Percentiles rank a stretch among this genome's conserved stretches.
Conservation (phyloP, 2,329 filamentous ascomycete species). For the Drechslerella stenobrocha region DNA sequence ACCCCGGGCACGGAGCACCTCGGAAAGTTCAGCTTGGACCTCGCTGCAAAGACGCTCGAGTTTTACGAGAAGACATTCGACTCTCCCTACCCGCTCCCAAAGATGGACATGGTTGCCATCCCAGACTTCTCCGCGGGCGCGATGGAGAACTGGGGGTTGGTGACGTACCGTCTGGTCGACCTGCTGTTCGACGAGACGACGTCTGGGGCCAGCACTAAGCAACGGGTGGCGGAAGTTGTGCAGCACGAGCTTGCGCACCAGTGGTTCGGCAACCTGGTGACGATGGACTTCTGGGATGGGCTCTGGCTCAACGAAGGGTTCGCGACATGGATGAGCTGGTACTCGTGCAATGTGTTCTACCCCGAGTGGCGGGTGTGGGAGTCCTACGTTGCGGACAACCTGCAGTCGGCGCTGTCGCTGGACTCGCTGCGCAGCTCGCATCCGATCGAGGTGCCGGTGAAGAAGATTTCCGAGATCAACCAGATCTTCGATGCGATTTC, state of each 20-base stretch:
- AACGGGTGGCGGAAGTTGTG: constrained; percentile 90
- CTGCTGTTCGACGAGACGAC: constrained; percentile 88
- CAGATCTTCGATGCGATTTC: constrained; percentile 98
- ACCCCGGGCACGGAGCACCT: constrained; percentile 87
- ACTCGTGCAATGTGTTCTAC: constrained; percentile 91
- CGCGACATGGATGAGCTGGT: constrained; percentile 91
- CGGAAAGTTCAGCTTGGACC: constrained; percentile 83
- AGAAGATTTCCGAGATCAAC: constrained; percentile 92
- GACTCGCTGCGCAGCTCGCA: constrained; percentile 93
- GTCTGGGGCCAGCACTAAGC: constrained; percentile 83
- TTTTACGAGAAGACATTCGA: constrained; percentile 97
- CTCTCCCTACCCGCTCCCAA: constrained; percentile 80
- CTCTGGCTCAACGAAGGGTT: constrained; percentile 95
- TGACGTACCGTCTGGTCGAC: constrained; percentile 92
- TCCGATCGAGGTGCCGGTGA: constrained; percentile 93
- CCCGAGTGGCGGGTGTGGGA: constrained; percentile 99
- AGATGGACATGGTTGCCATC: constrained; percentile 96
- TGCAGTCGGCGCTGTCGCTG: constrained; percentile 82
- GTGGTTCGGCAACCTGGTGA: constrained; percentile 97
- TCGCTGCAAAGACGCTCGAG: constrained; percentile 83
- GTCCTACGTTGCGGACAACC: constrained; percentile 87
- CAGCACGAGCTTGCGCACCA: constrained; percentile 97
- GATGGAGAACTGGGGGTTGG: constrained; percentile 98
- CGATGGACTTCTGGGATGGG: constrained; percentile 98
- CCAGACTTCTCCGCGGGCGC: constrained; percentile 93